Evolutionary conservation across 257 asterid species (phyloP).

Genomic region (Fraxinus excelsior): DNA sequence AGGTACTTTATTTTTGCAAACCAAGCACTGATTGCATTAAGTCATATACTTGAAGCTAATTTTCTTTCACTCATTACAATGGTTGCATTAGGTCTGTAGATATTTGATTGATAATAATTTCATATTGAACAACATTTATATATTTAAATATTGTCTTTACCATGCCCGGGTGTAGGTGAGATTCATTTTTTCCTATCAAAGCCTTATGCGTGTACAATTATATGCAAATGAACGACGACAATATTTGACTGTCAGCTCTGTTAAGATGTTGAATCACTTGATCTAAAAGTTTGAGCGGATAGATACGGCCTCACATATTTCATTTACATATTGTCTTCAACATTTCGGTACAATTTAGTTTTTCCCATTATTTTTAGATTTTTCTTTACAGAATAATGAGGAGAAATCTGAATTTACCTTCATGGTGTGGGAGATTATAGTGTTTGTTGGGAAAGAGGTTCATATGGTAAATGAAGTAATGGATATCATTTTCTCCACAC

Average conservation of each 20-base stretch:
- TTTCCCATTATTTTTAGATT: no score
- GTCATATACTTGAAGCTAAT: conserved; percentile 18
- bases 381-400: not conserved
- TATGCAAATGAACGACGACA: no score
- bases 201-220: no score
- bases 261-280: no score
- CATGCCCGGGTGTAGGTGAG: no score
- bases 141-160: no score
- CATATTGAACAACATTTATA: not conserved
- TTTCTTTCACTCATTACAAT: conserved; percentile 8
- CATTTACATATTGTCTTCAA: no score
- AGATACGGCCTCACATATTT: no score
- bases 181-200: no score
- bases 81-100: conserved; percentile 7
- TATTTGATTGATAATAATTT: not conserved
- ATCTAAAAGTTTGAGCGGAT: no score
- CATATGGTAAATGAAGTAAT: conserved; percentile 1
- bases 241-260: no score
- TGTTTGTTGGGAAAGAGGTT: not conserved
- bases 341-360: no score
- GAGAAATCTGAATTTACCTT: conserved; percentile 10
- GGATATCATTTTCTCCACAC: not conserved
- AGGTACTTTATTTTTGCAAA: conserved; percentile 28
- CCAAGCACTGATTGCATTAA: not conserved
- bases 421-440: not conserved